Evolutionary conservation across 768 basidiomycete genomes (phyloP), one percentile per base, ranked within the genome.

Genomic region (Rhodotorula paludigena): DNA sequence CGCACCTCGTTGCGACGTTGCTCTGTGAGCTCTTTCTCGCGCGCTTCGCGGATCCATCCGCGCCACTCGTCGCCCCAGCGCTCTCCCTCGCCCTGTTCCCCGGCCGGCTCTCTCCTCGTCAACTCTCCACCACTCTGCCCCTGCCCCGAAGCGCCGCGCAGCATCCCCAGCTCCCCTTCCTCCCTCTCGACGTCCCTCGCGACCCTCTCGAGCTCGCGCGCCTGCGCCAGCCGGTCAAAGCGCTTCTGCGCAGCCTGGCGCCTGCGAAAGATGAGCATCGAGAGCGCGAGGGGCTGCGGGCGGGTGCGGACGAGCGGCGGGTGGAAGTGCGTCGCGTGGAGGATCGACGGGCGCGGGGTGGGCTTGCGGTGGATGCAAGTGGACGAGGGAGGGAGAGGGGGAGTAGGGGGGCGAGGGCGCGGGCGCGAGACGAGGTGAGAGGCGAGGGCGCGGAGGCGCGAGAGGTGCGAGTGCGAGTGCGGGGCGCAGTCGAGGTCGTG

Each of bases 271-370:
- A 93, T 89, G 80, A 92, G 89, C 76, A 84, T 82, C 3, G 84
- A 82, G 52, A 92, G 83, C n/a, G 82, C 80, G 9, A 79, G 73
- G 0, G 93, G 92, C 69, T 94, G 90, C 1, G 89, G 90, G 47
- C 83, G 85, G 72, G 96, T 80, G 0, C 89, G 85, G 0, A 90
- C 90, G 21, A 96, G 82, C 2, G 90, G 89, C 0, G 79, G 81
- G 75, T 90, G 85, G 78, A 78, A 84, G 14, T 84, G 58, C 0
- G 86, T 82, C 0, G 90, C 83, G 18, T 84, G 85, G n/a, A 90
- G 76, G 76, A 84, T 84, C 32, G 63, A 51, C 8, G 72, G 71
- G 7, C 42, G 33, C 54, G 32, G 1, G 28, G 30, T 18, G 11
- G 58, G 28, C 18, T 61, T 39, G 20, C 18, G n/a, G n/a, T 5